Conservation (phyloP, 2,329 filamentous ascomycete genomes). For the Trichoderma cornu-damae region DNA sequence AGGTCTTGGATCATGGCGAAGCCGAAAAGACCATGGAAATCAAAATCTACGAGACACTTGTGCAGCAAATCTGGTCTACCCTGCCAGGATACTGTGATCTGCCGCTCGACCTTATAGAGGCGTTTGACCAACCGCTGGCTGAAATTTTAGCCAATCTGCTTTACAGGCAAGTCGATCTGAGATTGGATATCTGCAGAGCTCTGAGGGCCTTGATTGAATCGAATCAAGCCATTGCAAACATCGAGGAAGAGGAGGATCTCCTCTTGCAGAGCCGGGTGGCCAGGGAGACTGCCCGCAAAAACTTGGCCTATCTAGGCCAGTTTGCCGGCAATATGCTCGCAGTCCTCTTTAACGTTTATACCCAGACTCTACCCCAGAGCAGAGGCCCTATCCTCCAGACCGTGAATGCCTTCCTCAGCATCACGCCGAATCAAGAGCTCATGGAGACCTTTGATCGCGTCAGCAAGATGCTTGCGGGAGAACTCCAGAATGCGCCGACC, state of each 20-base stretch:
- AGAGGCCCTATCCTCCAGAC: conserved; percentile 87
- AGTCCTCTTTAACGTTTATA: conserved; percentile 98
- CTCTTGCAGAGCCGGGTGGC: conserved; percentile 73
- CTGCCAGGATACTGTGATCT: conserved; percentile 93
- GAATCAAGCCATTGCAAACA: conserved; percentile 71
- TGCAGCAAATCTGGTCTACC: conserved; percentile 91
- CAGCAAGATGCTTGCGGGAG: conserved; percentile 71
- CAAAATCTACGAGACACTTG: conserved; percentile 95
- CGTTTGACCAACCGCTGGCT: conserved; percentile 84
- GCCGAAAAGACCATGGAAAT: conserved; percentile 90
- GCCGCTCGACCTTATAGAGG: conserved; percentile 67
- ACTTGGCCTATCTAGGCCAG: conserved; percentile 71
- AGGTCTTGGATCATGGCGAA: conserved; percentile 73
- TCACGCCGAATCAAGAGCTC: conserved; percentile 72
- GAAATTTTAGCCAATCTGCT: conserved; percentile 87
- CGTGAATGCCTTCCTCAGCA: conserved; percentile 90
- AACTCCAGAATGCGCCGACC: conserved; percentile 53
- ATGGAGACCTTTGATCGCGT: conserved; percentile 86
- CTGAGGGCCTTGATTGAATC: conserved; percentile 87
- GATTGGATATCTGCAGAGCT: conserved; percentile 79
- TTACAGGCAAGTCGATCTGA: conserved; percentile 84
- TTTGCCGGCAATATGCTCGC: conserved; percentile 87
- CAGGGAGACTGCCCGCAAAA: conserved; percentile 68
- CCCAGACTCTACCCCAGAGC: conserved; percentile 87
- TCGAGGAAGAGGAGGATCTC: conserved; percentile 68